These are phyloP conservation scores for Phylloporus rhodoxanthus DNA, from an alignment of 768 basidiomycete genomes.

Conservation along the genomic window DNA sequence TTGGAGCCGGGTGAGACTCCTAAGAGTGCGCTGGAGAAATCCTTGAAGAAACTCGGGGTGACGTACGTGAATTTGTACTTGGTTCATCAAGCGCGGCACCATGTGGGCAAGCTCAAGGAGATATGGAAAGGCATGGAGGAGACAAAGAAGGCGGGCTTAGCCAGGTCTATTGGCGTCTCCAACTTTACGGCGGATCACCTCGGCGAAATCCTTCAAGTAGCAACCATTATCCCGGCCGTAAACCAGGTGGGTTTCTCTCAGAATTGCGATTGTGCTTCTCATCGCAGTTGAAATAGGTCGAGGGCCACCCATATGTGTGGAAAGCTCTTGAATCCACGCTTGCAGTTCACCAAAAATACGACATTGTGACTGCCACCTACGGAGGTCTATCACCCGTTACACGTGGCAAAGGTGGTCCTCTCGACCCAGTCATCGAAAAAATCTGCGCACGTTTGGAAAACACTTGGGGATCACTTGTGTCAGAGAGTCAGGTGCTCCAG, in stretches of 20 bases:
- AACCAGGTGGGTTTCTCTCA: constrained; percentile 41
- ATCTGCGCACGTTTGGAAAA: constrained; percentile 29
- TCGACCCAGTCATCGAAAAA: constrained; percentile 34
- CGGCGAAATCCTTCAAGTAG: constrained; percentile 38
- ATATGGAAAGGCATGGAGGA: constrained; percentile 61
- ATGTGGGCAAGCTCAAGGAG: constrained; percentile 41
- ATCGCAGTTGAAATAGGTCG: constrained; percentile 32
- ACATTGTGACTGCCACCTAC: constrained; percentile 37
- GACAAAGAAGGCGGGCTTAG: constrained; percentile 38
- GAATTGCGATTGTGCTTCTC: neutral
- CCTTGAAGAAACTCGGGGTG: constrained; percentile 48
- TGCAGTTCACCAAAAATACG: constrained; percentile 30
- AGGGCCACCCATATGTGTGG: constrained; percentile 50
- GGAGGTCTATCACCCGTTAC: constrained; percentile 39
- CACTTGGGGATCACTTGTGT: constrained; percentile 23
- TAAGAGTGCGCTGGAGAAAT: constrained; percentile 42
- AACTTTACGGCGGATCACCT: constrained; percentile 45
- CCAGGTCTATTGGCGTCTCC: constrained; percentile 49
- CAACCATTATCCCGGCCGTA: constrained; percentile 43
- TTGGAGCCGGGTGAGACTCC: constrained; percentile 41
- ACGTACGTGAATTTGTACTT: constrained; percentile 60
- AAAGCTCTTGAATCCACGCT: constrained; percentile 35
- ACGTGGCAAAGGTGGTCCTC: constrained; percentile 33
- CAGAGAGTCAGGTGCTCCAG: constrained; percentile 27
- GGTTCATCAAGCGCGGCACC: constrained; percentile 38